Evolutionary conservation across 1,284 basidiomycete genomes (phyloP).

Genomic region (Cryptococcus neoformans): DNA sequence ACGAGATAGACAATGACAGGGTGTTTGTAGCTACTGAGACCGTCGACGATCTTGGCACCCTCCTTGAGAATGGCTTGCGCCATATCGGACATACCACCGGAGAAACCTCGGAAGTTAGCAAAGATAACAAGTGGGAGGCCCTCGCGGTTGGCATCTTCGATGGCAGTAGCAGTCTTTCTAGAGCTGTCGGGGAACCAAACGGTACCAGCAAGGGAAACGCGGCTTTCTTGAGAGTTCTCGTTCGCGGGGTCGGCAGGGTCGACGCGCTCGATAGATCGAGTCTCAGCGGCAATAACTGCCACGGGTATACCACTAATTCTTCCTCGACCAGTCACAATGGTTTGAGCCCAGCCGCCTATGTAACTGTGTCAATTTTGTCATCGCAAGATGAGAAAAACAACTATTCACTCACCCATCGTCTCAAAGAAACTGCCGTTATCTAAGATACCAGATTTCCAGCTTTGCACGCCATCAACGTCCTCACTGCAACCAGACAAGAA

Average conservation of each 20-base stretch:
- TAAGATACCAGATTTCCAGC: constrained; percentile 88
- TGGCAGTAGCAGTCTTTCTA: constrained; percentile 99
- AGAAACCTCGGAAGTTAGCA: constrained; percentile 99
- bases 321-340: constrained; percentile 90
- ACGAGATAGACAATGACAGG: constrained; percentile 99
- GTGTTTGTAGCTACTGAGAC: constrained; percentile 93
- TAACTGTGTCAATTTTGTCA: constrained; percentile 3
- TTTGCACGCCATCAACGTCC: constrained; percentile 63
- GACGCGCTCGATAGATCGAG: constrained; percentile 93
- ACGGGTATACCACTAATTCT: constrained; percentile 95
- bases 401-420: constrained; percentile 38
- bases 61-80: constrained; percentile 93
- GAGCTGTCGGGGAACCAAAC: constrained; percentile 99
- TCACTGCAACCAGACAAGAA: constrained; percentile 92
- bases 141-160: constrained; percentile 98
- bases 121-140: constrained; percentile 97
- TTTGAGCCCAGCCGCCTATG: constrained; percentile 90
- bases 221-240: constrained; percentile 93
- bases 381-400: background rate
- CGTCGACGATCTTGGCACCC: constrained; percentile 97
- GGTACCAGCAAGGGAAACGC: constrained; percentile 98
- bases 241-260: constrained; percentile 99
- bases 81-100: constrained; percentile 67
- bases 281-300: constrained; percentile 88
- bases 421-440: constrained; percentile 83